Evolutionary conservation across 208 protist species (phyloP).

Genomic region (Trypanosoma scelopori): DNA sequence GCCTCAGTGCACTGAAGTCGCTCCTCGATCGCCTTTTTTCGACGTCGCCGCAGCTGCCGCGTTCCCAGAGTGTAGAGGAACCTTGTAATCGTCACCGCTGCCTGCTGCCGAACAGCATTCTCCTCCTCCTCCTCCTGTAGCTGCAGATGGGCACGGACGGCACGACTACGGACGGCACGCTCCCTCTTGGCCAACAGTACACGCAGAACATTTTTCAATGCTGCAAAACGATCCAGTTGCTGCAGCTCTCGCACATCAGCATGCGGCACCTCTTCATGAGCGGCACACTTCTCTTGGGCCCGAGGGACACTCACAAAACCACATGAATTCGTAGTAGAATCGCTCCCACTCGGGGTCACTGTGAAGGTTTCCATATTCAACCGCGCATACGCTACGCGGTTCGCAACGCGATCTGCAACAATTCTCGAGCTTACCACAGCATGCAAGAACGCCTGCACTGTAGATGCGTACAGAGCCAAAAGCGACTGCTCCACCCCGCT

Average conservation of each 20-base stretch:
- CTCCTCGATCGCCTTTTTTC: not conserved
- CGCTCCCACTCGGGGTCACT: not conserved
- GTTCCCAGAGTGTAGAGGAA: not conserved
- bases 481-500: constrained; percentile 2
- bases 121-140: constrained; percentile 4
- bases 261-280: too few species aligned
- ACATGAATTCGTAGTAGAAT: not conserved
- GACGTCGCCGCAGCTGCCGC: not conserved
- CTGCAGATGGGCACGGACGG: not conserved
- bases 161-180: not conserved
- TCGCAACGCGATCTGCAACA: not conserved
- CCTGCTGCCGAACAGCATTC: not conserved
- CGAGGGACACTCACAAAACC: constrained; percentile 13
- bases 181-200: constrained; percentile 16
- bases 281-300: constrained; percentile 9
- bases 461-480: not conserved
- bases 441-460: constrained; percentile 19
- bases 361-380: not conserved
- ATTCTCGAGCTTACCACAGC: constrained; percentile 6
- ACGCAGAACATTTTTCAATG: too few species aligned
- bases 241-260: too few species aligned
- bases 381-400: too few species aligned
- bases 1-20: not conserved
- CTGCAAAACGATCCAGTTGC: too few species aligned
- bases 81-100: not conserved